Base-by-base conservation (phyloP, 2,329 filamentous ascomycete species). In the Mycosphaerella sp. region DNA sequence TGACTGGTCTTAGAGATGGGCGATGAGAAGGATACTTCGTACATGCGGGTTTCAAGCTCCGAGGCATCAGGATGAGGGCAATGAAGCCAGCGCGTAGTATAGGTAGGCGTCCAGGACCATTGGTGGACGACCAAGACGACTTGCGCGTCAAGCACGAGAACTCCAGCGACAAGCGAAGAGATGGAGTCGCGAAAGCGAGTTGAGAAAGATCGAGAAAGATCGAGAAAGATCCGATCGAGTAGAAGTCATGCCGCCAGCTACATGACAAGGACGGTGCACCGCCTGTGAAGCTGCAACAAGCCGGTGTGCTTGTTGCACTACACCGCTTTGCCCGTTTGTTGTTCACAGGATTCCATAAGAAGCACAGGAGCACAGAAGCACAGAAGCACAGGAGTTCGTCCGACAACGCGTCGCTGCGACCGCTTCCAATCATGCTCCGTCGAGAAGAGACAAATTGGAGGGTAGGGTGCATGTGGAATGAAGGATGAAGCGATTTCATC, bases 391-490 rank as follows among this genome's bases (percentile, higher is more conserved):
- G 30, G 47, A 35, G 37, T 21, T 41, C 32, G 41, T 44, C 30
- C 27, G 25, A 40, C 34, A 16, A 18, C 41, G 48, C 41, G 35
- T 44, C 48, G 41, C 21, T 34, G 44, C 44, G 37, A 46, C 44
- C 14, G 27, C 18, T 34, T 25, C 21, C 21, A 25, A 21, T 21
- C 21, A 21, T 21, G 17, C 14, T 39, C n/a, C 12, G 14, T 13
- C 21, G 7, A 10, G 2, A 28, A 41, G 17, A 36, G 30, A 34
- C 17, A 44, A 25, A 50, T 50, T 50, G 41, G 40, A 50, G 41
- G 48, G 18, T 39, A 36, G 14, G 13, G 36, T 34, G 14, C 10
- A 39, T 32, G 10, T 44, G 51, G 51, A 53, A 53, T 49, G 51
- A 7, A 25, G 21, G 45, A 28, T 44, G 51, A 49, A 40, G 51